Evolutionary conservation across 768 basidiomycete genomes (phyloP).

Genomic region (Rhizopogon vesiculosus): DNA sequence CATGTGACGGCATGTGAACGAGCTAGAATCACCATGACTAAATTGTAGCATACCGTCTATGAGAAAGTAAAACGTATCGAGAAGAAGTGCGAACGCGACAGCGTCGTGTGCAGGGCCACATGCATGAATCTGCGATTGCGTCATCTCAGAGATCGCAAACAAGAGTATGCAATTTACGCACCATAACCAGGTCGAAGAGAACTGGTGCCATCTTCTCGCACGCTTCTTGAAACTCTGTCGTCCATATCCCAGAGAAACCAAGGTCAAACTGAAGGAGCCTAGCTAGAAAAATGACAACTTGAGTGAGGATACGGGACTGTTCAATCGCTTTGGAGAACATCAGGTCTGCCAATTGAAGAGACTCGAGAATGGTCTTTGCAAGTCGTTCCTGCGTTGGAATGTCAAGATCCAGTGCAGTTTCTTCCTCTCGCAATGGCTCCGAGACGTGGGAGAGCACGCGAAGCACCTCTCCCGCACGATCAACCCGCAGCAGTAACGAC

Average conservation of each 20-base stretch:
- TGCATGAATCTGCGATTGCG: constrained; percentile 43
- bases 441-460: constrained; percentile 66
- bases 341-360: constrained; percentile 38
- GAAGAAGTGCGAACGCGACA: constrained; percentile 56
- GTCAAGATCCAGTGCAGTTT: constrained; percentile 46
- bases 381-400: constrained; percentile 51
- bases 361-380: constrained; percentile 41
- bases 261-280: constrained; percentile 72
- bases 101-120: constrained; percentile 49
- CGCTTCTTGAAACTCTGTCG: constrained; percentile 40
- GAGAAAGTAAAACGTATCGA: constrained; percentile 72
- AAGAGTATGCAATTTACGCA: constrained; percentile 28
- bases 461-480: constrained; percentile 60
- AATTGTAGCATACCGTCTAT: constrained; percentile 54
- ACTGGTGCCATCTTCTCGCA: constrained; percentile 35
- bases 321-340: constrained; percentile 23
- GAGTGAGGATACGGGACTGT: constrained; percentile 26
- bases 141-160: constrained; percentile 4
- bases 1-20: background rate
- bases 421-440: constrained; percentile 51
- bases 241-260: constrained; percentile 60
- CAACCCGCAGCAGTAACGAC: constrained; percentile 36
- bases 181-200: constrained; percentile 49
- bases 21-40: background rate
- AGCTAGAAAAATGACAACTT: constrained; percentile 51